Conservation (phyloP, 257 asterid species). For the Plantago elongata region DNA sequence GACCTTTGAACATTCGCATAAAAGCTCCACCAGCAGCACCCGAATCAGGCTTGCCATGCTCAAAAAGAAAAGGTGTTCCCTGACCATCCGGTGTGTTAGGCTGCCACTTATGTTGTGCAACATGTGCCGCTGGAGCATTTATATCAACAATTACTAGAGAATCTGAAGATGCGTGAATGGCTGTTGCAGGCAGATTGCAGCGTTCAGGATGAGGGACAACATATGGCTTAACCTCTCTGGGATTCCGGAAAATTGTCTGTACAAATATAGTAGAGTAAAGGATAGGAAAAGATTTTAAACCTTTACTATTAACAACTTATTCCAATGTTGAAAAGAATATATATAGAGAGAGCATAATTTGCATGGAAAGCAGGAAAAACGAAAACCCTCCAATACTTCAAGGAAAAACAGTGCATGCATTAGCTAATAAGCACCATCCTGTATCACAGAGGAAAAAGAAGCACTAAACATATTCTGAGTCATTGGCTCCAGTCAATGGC, state of each 20-base stretch:
- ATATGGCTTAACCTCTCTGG: conserved; percentile 74
- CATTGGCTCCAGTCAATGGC: too few relatives aligned
- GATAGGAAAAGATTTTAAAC: conserved; percentile 2
- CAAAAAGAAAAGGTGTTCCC: conserved; percentile 95
- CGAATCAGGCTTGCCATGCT: conserved; percentile 77
- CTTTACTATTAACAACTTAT: too few relatives aligned
- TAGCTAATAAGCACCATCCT: too few relatives aligned
- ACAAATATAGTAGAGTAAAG: conserved; percentile 3
- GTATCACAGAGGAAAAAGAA: too few relatives aligned
- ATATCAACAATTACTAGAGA: conserved; percentile 73
- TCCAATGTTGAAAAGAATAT: too few relatives aligned
- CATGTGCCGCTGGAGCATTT: conserved; percentile 84
- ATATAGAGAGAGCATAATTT: too few relatives aligned
- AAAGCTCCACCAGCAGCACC: conserved; percentile 77
- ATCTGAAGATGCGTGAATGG: conserved; percentile 85
- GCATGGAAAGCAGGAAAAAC: too few relatives aligned
- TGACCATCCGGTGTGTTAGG: conserved; percentile 99
- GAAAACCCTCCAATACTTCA: too few relatives aligned
- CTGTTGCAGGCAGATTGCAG: conserved; percentile 98
- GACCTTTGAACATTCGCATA: conserved; percentile 93
- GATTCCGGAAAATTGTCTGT: conserved; percentile 98
- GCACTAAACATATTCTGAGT: too few relatives aligned
- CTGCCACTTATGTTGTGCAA: conserved; percentile 98
- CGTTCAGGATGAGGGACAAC: conserved; percentile 79
- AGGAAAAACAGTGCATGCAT: too few relatives aligned